These are phyloP conservation scores for Podospora pseudocomata DNA, from an alignment of 495 filamentous ascomycete species.

Conservation along the genomic window DNA sequence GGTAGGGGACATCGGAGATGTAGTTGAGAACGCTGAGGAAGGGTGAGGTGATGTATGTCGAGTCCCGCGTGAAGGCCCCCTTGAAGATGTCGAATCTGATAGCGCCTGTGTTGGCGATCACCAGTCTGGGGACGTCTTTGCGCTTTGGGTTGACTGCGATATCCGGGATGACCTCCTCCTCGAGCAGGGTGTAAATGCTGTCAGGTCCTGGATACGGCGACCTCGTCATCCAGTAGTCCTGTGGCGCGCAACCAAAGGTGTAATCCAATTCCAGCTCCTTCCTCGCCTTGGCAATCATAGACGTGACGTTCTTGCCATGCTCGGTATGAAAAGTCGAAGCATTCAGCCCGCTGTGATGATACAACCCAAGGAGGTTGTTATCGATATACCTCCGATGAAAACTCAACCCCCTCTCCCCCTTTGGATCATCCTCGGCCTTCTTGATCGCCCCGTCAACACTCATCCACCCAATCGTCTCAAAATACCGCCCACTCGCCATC, in stretches of 20 bases:
- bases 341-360: constrained; percentile 75
- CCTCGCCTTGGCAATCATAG: constrained; percentile 66
- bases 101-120: constrained; percentile 81
- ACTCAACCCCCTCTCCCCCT: constrained; percentile 23
- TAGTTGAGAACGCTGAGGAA: constrained; percentile 79
- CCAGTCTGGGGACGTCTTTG: constrained; percentile 54
- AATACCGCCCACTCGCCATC: constrained; percentile 87
- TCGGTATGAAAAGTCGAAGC: constrained; percentile 70
- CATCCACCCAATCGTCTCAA: constrained; percentile 97
- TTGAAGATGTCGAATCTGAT: constrained; percentile 95
- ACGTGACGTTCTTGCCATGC: constrained; percentile 68
- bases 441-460: constrained; percentile 69
- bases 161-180: constrained; percentile 65
- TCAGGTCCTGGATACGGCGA: constrained; percentile 62
- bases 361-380: constrained; percentile 83
- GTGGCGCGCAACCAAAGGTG: constrained; percentile 77
- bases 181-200: constrained; percentile 80
- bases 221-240: constrained; percentile 74
- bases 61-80: constrained; percentile 82
- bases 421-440: constrained; percentile 14
- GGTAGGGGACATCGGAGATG: constrained; percentile 74
- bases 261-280: constrained; percentile 67
- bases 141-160: constrained; percentile 44
- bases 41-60: constrained; percentile 78
- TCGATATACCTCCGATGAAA: constrained; percentile 88